Conservation (phyloP, 2,329 filamentous ascomycete genomes). For the Phialemoniopsis sp. region DNA sequence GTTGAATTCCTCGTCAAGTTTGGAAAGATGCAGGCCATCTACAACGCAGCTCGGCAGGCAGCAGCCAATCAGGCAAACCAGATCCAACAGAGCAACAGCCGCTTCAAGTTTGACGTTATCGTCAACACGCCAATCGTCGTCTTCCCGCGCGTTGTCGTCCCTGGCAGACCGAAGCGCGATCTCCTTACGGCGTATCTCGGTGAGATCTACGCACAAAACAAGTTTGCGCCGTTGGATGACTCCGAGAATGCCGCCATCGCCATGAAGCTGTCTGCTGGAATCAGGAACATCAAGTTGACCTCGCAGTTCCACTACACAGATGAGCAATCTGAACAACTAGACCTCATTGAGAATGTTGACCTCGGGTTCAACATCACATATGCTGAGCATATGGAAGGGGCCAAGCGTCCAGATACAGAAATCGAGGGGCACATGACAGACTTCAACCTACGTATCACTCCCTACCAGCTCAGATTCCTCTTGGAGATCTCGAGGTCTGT, state of each 20-base stretch:
- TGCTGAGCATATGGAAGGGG: conserved; percentile 74
- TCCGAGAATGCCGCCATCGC: conserved; percentile 68
- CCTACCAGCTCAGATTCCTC: conserved; percentile 85
- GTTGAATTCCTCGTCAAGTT: conserved; percentile 98
- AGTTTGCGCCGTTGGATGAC: conserved; percentile 81
- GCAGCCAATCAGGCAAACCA: conserved; percentile 92
- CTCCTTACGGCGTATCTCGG: conserved; percentile 88
- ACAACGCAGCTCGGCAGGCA: conserved; percentile 93
- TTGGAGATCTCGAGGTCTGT: conserved; percentile 84
- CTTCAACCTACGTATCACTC: conserved; percentile 83
- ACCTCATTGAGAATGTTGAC: conserved; percentile 97
- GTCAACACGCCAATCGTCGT: conserved; percentile 95
- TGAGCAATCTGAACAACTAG: conserved; percentile 74
- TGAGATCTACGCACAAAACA: conserved; percentile 96
- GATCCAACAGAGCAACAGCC: conserved; percentile 83
- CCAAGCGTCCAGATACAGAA: conserved; percentile 83
- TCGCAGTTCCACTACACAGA: conserved; percentile 81
- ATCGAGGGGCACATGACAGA: conserved; percentile 90
- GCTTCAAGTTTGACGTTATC: conserved; percentile 89
- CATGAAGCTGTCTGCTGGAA: conserved; percentile 87
- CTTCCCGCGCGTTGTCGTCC: conserved; percentile 76
- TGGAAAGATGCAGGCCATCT: conserved; percentile 98
- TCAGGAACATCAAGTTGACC: conserved; percentile 86
- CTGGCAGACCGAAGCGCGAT: conserved; percentile 69
- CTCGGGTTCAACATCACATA: conserved; percentile 90